A percentile compares a stretch with the other conserved stretches of the same genome.
Evolutionary conservation across 106 monocot species (phyloP).

Genomic region (Dioscorea zingiberensis): DNA sequence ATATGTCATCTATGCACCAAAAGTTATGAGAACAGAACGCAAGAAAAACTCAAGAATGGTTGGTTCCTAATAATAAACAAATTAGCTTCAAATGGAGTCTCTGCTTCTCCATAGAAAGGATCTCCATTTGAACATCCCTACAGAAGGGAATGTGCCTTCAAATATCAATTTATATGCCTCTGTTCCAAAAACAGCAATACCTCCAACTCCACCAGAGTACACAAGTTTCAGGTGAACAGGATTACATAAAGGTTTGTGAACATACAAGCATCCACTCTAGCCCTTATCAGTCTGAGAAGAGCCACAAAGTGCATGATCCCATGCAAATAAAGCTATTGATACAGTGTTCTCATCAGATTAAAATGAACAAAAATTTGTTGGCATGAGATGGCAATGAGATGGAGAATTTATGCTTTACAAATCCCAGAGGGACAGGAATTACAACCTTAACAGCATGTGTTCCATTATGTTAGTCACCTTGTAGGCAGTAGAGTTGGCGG

Average conservation of each 20-base stretch:
- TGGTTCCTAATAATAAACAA: too few species aligned
- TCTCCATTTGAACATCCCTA: too few species aligned
- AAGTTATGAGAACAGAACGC: too few species aligned
- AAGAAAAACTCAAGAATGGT: too few species aligned
- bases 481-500: conserved; percentile 84
- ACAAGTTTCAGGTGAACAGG: background rate
- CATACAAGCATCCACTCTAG: background rate
- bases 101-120: too few species aligned
- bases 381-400: background rate
- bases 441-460: background rate
- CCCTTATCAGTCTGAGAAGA: background rate
- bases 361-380: background rate
- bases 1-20: too few species aligned
- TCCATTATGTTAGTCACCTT: conserved; percentile 30
- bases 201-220: background rate
- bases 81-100: too few species aligned
- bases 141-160: background rate
- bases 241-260: background rate
- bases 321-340: background rate
- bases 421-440: background rate
- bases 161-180: background rate
- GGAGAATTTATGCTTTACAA: background rate
- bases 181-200: background rate
- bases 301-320: background rate
- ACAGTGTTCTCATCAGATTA: background rate